Percentiles rank a stretch among this genome's conserved stretches.
phyloP scores from a whole-genome alignment of 495 filamentous ascomycete genomes.

The Talaromyces ruber region DNA sequence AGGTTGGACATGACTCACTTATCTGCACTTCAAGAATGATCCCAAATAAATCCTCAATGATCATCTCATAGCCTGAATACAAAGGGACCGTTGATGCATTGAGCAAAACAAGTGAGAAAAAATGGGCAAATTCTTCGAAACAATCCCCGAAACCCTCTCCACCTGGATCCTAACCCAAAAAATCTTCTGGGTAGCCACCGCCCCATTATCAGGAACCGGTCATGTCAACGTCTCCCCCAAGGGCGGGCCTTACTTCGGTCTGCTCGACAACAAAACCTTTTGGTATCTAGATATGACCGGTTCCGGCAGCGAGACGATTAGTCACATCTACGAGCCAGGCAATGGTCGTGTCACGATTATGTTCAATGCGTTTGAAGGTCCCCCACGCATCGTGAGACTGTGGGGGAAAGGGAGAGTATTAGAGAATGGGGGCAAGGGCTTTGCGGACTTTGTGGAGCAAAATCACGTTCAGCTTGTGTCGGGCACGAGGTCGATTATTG shows the following conservation, averaged over 20 bases:
- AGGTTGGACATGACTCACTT: background rate
- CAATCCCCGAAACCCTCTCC: constrained; percentile 44
- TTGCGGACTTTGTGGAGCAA: constrained; percentile 10
- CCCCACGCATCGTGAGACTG: constrained; percentile 60
- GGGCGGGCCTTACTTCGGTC: constrained; percentile 48
- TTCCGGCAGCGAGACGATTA: constrained; percentile 62
- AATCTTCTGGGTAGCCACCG: constrained; percentile 61
- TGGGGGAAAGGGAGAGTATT: constrained; percentile 60
- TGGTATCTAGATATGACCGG: constrained; percentile 69
- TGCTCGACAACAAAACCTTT: constrained; percentile 48
- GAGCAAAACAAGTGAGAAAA: background rate
- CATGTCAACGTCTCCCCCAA: constrained; percentile 69
- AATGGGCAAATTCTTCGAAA: constrained; percentile 57
- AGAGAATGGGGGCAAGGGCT: constrained; percentile 38
- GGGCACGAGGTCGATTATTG: constrained; percentile 53
- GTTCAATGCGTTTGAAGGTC: constrained; percentile 58
- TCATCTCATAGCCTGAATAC: background rate
- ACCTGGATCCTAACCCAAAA: constrained; percentile 54
- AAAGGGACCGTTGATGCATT: background rate
- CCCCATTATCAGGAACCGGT: constrained; percentile 45
- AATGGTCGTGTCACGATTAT: constrained; percentile 66
- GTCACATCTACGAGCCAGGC: constrained; percentile 53
- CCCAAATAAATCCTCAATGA: background rate
- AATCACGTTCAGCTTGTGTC: constrained; percentile 22
- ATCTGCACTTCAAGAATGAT: background rate